A percentile compares a stretch with the other conserved stretches of the same genome.
These are phyloP conservation scores for Lasiodiplodia sp. DNA, from an alignment of 2,329 filamentous ascomycete species.

Conservation along the genomic window DNA sequence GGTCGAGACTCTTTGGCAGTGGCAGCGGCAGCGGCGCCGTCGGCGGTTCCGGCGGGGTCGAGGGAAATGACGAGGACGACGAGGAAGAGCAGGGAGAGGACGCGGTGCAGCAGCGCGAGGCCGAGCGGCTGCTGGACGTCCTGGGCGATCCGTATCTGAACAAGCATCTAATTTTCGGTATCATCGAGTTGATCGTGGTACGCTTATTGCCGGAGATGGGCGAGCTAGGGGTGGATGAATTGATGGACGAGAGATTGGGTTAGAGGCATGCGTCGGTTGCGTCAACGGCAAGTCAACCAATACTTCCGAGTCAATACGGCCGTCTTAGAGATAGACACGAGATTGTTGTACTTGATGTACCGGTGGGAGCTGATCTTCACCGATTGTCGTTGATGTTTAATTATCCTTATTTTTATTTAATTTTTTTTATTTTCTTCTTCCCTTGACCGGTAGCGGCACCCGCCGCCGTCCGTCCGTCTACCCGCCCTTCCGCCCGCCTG, in stretches of 20 bases:
- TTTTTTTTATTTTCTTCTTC: neutral
- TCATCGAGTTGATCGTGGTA: constrained; percentile 83
- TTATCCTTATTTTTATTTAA: neutral
- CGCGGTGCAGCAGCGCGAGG: constrained; percentile 38
- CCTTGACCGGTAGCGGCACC: neutral
- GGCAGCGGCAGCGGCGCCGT: neutral
- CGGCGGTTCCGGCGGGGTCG: neutral
- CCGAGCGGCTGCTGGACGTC: constrained; percentile 70
- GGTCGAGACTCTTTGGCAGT: constrained; percentile 40
- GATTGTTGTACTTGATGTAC: neutral
- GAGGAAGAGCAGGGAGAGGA: constrained; percentile 33
- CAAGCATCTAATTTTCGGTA: constrained; percentile 84
- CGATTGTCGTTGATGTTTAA: neutral
- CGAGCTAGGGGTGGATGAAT: constrained; percentile 72
- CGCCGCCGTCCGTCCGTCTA: neutral
- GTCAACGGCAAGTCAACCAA: neutral
- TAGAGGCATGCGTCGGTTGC: constrained; percentile 28
- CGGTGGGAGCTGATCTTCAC: neutral
- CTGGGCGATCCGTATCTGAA: constrained; percentile 89
- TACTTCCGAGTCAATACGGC: neutral
- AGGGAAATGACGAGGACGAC: neutral
- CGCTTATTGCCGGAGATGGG: constrained; percentile 84
- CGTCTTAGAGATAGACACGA: neutral
- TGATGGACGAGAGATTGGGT: constrained; percentile 75
- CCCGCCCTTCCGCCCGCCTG: neutral